phyloP scores from a whole-genome alignment of 2,329 filamentous ascomycete genomes.

The Fusarium heterosporum region DNA sequence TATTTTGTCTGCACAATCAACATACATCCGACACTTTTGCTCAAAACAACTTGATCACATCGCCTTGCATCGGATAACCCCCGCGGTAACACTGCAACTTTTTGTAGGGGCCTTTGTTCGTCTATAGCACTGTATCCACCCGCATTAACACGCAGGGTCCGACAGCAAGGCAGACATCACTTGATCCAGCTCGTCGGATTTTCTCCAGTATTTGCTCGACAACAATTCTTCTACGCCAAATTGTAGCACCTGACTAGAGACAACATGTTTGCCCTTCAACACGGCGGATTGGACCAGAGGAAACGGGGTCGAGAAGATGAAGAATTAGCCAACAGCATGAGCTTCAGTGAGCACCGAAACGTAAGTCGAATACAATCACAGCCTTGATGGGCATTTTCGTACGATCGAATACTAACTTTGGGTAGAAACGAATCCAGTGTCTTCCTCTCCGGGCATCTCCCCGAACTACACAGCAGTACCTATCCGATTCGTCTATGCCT shows the following conservation, averaged over 20 bases:
- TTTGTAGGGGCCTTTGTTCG: constrained; percentile 29
- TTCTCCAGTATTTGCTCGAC: constrained; percentile 16
- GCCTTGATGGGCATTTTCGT: neutral
- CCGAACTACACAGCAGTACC: constrained; percentile 47
- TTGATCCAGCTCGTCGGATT: constrained; percentile 18
- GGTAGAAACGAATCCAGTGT: constrained; percentile 66
- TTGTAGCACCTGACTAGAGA: constrained; percentile 6
- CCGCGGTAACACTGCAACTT: constrained; percentile 27
- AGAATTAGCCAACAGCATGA: constrained; percentile 54
- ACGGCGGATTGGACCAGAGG: constrained; percentile 51
- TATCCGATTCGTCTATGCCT: constrained; percentile 52
- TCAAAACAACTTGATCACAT: constrained; percentile 27
- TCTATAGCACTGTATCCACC: constrained; percentile 37
- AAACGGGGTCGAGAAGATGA: constrained; percentile 62
- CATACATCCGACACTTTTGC: constrained; percentile 2
- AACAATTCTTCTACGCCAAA: constrained; percentile 15
- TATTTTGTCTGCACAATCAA: constrained; percentile 13
- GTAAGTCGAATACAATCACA: constrained; percentile 51
- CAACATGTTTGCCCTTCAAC: constrained; percentile 55
- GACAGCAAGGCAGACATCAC: constrained; percentile 31
- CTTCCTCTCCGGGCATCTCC: constrained; percentile 63
- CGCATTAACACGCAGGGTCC: constrained; percentile 43
- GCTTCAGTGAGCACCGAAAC: constrained; percentile 64
- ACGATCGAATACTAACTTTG: constrained; percentile 33
- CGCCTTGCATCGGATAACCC: constrained; percentile 32